These are phyloP conservation scores for Boletus pseudopeckii DNA, from an alignment of 768 basidiomycete species.

Conservation along the genomic window DNA sequence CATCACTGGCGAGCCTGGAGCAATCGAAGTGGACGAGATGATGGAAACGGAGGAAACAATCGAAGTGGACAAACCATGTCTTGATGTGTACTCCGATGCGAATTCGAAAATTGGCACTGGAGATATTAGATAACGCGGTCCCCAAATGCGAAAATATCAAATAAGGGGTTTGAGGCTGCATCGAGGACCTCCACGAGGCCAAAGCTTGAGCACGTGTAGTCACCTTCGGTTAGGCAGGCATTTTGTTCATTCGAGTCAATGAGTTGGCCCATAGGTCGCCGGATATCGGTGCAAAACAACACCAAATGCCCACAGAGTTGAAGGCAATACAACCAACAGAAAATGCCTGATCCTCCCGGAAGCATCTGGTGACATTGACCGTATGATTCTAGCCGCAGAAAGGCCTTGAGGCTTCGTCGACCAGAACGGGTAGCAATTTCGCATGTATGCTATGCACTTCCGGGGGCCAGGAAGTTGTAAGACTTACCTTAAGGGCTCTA, in stretches of 20 bases:
- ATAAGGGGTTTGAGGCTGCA: neutral
- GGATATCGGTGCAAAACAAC: neutral
- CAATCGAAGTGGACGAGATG: conserved; percentile 3
- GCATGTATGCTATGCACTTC: neutral
- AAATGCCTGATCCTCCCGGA: neutral
- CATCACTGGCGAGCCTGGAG: neutral
- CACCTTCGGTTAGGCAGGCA: neutral
- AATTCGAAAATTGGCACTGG: neutral
- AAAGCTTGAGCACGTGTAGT: neutral
- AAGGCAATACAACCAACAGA: neutral
- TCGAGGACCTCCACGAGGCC: neutral
- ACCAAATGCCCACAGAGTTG: neutral
- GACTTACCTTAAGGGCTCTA: neutral
- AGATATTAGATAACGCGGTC: neutral
- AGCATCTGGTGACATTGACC: neutral
- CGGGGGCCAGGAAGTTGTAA: neutral
- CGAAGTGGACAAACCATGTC: neutral
- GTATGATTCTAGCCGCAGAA: neutral
- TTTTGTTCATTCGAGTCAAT: neutral
- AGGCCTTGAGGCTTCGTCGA: neutral
- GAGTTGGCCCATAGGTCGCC: neutral
- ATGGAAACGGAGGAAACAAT: neutral
- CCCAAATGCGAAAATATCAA: neutral
- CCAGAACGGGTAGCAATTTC: neutral
- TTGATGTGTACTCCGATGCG: too few species aligned